Percentiles rank a stretch among this genome's conserved stretches.
Conservation (phyloP, 2,329 filamentous ascomycete genomes). For the Furcasterigmium furcatum region DNA sequence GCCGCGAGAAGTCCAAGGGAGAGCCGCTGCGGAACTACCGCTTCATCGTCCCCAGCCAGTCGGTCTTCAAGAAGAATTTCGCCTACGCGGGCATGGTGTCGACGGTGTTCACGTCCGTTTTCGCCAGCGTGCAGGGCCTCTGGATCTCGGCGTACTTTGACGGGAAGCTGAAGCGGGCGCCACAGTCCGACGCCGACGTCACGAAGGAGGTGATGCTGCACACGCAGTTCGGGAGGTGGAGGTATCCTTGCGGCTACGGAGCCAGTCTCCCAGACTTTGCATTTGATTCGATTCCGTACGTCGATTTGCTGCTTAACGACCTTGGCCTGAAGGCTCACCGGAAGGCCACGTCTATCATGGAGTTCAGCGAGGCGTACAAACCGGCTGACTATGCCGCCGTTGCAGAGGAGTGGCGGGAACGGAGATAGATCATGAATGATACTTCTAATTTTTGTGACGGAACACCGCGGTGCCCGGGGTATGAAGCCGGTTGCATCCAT, state of each 20-base stretch:
- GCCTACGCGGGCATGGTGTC: conserved; percentile 28
- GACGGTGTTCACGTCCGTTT: conserved; percentile 27
- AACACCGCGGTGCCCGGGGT: too few species aligned
- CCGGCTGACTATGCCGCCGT: too few species aligned
- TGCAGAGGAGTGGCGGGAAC: too few species aligned
- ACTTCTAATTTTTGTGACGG: too few species aligned
- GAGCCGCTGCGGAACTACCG: conserved; percentile 17
- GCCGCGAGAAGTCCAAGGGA: too few species aligned
- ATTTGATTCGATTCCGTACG: conserved; percentile 58
- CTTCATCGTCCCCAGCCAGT: conserved; percentile 18
- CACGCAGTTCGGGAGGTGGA: conserved; percentile 49
- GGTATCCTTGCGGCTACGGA: conserved; percentile 50
- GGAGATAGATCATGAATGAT: too few species aligned
- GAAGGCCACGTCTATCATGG: conserved; percentile 10
- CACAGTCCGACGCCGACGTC: conserved; percentile 14
- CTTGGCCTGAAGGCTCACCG: conserved; percentile 12
- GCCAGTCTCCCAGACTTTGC: conserved; percentile 48
- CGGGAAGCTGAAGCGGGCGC: conserved; percentile 35
- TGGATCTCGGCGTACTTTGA: conserved; percentile 57
- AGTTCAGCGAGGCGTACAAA: conserved; percentile 4
- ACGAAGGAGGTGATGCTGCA: conserved; percentile 44
- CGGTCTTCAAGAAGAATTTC: conserved; percentile 18
- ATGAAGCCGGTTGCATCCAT: too few species aligned
- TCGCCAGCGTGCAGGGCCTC: conserved; percentile 35
- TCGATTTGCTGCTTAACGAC: conserved; percentile 18